A percentile compares a stretch with the other conserved stretches of the same genome.
phyloP scores from a whole-genome alignment of 768 basidiomycete species.

The Floccularia luteovirens region DNA sequence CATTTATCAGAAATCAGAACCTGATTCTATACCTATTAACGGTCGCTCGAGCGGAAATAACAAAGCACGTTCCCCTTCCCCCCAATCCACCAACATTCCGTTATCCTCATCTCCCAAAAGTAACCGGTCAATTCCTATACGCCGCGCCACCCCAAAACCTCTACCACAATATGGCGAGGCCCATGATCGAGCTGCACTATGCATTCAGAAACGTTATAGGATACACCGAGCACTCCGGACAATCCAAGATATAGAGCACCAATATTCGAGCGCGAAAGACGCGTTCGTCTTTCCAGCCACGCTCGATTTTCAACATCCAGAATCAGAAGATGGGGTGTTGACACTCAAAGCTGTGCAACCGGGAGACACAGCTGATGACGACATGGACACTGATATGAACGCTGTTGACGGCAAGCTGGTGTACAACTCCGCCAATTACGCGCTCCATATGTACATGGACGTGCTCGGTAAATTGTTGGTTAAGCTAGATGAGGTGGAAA shows the following conservation, averaged over 20 bases:
- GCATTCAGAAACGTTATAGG: constrained; percentile 41
- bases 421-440: constrained; percentile 52
- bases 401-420: constrained; percentile 35
- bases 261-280: constrained; percentile 35
- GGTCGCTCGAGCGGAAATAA: constrained; percentile 13
- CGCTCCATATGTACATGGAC: constrained; percentile 57
- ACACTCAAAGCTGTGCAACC: constrained; percentile 17
- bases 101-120: background rate
- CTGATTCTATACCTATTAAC: too few relatives aligned
- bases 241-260: constrained; percentile 28
- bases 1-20: too few relatives aligned
- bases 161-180: constrained; percentile 17
- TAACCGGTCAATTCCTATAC: background rate
- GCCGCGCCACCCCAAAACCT: too few relatives aligned
- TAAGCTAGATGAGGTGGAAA: constrained; percentile 62
- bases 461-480: constrained; percentile 55
- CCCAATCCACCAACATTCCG: constrained; percentile 4
- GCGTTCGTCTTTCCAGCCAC: constrained; percentile 34
- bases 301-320: constrained; percentile 39
- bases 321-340: constrained; percentile 17
- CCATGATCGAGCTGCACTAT: constrained; percentile 33
- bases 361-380: constrained; percentile 8
- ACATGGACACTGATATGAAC: constrained; percentile 13
- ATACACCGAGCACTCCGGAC: constrained; percentile 29
- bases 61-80: background rate